Evolutionary conservation across 208 protist species (phyloP).

Genomic region (Trypanosoma conorhini): DNA sequence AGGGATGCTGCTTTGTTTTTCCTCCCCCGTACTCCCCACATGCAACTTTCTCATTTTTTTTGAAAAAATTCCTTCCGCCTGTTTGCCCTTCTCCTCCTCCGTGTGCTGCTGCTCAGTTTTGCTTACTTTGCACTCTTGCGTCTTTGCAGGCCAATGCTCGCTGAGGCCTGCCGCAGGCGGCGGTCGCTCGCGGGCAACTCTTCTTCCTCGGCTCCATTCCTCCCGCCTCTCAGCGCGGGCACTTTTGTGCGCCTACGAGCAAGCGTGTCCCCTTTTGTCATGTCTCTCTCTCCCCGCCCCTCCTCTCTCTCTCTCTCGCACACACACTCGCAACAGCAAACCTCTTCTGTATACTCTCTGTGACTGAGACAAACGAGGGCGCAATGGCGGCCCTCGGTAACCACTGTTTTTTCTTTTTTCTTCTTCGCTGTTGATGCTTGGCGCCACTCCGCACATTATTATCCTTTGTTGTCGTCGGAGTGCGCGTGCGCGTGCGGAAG

Average conservation of each 20-base stretch:
- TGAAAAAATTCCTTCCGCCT: background rate
- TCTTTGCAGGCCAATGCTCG: background rate
- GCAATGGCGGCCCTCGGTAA: background rate
- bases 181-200: background rate
- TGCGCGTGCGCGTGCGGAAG: background rate
- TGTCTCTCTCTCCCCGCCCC: too few species aligned
- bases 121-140: background rate
- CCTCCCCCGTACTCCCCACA: background rate
- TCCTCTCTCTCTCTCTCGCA: too few species aligned
- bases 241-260: too few species aligned
- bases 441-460: background rate
- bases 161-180: background rate
- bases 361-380: background rate
- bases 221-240: too few species aligned
- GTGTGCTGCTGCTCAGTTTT: too few species aligned
- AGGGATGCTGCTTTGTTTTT: background rate
- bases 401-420: background rate
- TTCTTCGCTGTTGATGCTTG: constrained; percentile 5
- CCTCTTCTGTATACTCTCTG: background rate
- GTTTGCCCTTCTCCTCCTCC: background rate
- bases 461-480: background rate
- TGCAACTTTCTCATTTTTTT: background rate
- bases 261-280: too few species aligned
- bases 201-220: too few species aligned
- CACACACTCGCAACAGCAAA: too few species aligned